Evolutionary conservation across 78 protist species (phyloP), one percentile per base, ranked within the genome.

Genomic region (slime mould (Dictyostelium discoideum)): DNA sequence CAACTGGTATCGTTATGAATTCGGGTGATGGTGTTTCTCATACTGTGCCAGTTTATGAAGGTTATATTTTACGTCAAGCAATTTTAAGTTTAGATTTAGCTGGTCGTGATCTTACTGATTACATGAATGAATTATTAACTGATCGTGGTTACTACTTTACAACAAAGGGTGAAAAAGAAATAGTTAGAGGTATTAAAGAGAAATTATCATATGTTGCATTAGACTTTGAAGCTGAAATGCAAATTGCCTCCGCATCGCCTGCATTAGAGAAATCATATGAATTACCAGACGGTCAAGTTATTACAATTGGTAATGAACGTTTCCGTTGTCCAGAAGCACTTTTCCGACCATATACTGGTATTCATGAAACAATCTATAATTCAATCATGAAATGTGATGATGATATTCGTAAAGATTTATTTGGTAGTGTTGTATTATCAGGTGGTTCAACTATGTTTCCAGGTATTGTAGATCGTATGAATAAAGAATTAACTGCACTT

Each of bases 401-500:
- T n/a, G 99, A 99, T 74, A 78, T 98, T 88, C 95, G 99, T 2
- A 50, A 76, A 84, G 98, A 96, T 18, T 95, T 99, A n/a, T 99
- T 86, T 90, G 93, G 82, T 85, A 97, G 97, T 96, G 67, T 98
- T 63, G 96, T 99, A 40, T 92, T 98, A 26, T 90, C 98, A 1
- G 99, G 99, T 22, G 99, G 99, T 39, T 90, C 98, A 67, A 97
- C 99, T 81, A 86, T 98, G 97, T 97, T 87, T 83, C 39, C 92
- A 11, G 97, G 98, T 37, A 40, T 98, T 14, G 98, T 86, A 5
- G 97, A 94, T 65, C 93, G 98, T 40, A 76, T 98, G 97, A 90
- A 63, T 18, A 95, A 96, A 76, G 89, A 57, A 50, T 50, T 60
- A 5, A 85, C 93, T n/a, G 87, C 85, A 44, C 90, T 98, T 7